Conservation (phyloP, 2,329 filamentous ascomycete genomes). For the Teratosphaeria epicoccoides region DNA sequence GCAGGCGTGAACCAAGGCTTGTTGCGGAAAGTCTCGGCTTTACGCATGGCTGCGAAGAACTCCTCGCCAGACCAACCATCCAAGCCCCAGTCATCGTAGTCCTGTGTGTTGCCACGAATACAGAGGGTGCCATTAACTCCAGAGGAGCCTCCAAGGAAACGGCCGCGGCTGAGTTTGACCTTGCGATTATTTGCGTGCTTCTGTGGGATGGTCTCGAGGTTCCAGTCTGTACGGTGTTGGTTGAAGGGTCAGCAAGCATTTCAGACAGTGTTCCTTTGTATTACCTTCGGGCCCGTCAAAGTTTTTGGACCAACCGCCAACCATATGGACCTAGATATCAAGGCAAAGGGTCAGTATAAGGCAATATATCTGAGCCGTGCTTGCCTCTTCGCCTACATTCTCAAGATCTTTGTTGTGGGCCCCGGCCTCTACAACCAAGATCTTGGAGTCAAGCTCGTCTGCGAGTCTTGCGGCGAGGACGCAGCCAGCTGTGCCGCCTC, state of each 20-base stretch:
- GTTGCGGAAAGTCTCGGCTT: constrained; percentile 7
- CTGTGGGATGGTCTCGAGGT: not conserved
- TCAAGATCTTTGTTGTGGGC: not conserved
- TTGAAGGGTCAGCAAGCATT: too few relatives aligned
- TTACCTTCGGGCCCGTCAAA: not conserved
- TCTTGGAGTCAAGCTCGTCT: not conserved
- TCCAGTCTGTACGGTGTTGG: too few relatives aligned
- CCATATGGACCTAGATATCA: not conserved
- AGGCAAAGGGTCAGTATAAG: not conserved
- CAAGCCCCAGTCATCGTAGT: constrained; percentile 28
- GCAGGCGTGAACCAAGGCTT: not conserved
- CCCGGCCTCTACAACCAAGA: not conserved
- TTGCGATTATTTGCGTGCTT: not conserved
- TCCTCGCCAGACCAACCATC: constrained; percentile 20
- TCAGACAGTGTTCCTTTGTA: too few relatives aligned
- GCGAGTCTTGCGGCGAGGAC: not conserved
- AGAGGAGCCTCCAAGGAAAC: constrained; percentile 34
- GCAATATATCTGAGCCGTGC: not conserved
- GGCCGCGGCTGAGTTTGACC: constrained; percentile 22
- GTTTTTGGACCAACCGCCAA: not conserved
- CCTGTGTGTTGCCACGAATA: constrained; percentile 33
- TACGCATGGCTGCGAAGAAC: constrained; percentile 21
- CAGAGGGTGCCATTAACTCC: constrained; percentile 37
- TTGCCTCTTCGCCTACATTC: not conserved
- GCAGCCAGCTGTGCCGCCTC: not conserved